Evolutionary conservation across 2,329 filamentous ascomycete genomes (phyloP), one percentile per base, ranked within the genome.

Genomic region (Capronia americana): DNA sequence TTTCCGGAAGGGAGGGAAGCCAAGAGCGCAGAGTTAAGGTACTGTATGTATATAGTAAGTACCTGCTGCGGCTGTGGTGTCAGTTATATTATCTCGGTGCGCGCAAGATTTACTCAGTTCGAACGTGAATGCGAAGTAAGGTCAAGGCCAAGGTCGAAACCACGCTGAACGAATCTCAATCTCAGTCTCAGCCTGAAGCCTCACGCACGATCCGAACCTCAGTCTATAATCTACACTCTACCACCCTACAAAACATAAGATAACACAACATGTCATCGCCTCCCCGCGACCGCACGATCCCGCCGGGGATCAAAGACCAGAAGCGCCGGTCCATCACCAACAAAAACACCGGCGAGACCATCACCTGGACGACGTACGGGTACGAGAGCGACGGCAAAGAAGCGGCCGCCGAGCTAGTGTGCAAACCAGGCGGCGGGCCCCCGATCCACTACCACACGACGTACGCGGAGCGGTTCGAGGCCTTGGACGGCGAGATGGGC

Each of bases 361-460:
- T 70, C 30, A 65, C 61, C 11, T 62, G 64, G 48, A 41, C 58
- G 24, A 68, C 64, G 46, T 71, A 70, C 48, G 63, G 67, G 8
- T 67, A 63, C 34, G 69, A 71, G 32, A 70, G 57, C 51, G 50
- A 51, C 24, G 68, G 68, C 6, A 54, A 55, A 20, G 55, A 63
- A 53, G 65, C 62, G 1, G 57, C 46, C 26, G 62, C 64, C 26
- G 34, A 34, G 4, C 41, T 69, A 26, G 41, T 58, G 10, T 65
- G 63, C 68, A 58, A 63, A n/a, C 69, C 69, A 2, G 68, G 69
- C 57, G 69, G 69, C 28, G 69, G 68, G 6, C 68, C 68, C 3
- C 60, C 69, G 3, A 34, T 61, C 0, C 69, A 71, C 59, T 71
- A 68, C 57, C 69, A 71, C 61, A 65, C 57, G 14, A 53, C 60